phyloP scores from a whole-genome alignment of 257 asterid genomes.

The Penstemon davidsonii region DNA sequence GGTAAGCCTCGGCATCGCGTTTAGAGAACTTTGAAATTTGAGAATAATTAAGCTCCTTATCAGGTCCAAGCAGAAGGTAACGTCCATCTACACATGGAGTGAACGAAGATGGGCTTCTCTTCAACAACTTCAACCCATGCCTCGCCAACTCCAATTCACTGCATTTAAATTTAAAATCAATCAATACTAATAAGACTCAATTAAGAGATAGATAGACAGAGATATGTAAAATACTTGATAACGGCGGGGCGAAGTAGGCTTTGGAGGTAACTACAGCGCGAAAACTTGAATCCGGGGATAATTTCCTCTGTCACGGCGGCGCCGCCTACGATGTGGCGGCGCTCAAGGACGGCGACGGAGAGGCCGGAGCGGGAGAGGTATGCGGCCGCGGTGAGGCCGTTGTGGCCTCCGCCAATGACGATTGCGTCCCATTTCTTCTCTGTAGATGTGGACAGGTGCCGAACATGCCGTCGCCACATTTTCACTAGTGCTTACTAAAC shows the following conservation, averaged over 20 bases:
- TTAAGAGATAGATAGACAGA: slow-evolving; percentile 13
- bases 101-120: slow-evolving; percentile 85
- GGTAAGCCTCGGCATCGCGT: slow-evolving; percentile 79
- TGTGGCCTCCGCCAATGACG: slow-evolving; percentile 93
- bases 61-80: slow-evolving; percentile 82
- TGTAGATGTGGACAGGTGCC: slow-evolving; percentile 37
- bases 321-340: slow-evolving; percentile 95
- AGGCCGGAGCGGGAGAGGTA: slow-evolving; percentile 94
- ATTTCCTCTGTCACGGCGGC: slow-evolving; percentile 97
- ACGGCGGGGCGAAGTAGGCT: slow-evolving; percentile 90
- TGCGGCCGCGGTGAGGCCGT: slow-evolving; percentile 95
- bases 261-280: slow-evolving; percentile 96
- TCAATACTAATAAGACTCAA: neutral
- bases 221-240: slow-evolving; percentile 42
- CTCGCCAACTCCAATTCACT: slow-evolving; percentile 82
- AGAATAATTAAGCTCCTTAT: slow-evolving; percentile 58
- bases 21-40: slow-evolving; percentile 92
- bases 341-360: slow-evolving; percentile 94
- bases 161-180: slow-evolving; percentile 5
- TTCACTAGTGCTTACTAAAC: neutral
- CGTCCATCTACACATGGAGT: slow-evolving; percentile 95
- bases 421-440: slow-evolving; percentile 81
- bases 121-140: slow-evolving; percentile 84
- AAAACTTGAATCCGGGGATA: slow-evolving; percentile 89
- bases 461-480: slow-evolving; percentile 57